phyloP scores from a whole-genome alignment of 2,329 filamentous ascomycete genomes.

The Lasiodiplodia sp. region DNA sequence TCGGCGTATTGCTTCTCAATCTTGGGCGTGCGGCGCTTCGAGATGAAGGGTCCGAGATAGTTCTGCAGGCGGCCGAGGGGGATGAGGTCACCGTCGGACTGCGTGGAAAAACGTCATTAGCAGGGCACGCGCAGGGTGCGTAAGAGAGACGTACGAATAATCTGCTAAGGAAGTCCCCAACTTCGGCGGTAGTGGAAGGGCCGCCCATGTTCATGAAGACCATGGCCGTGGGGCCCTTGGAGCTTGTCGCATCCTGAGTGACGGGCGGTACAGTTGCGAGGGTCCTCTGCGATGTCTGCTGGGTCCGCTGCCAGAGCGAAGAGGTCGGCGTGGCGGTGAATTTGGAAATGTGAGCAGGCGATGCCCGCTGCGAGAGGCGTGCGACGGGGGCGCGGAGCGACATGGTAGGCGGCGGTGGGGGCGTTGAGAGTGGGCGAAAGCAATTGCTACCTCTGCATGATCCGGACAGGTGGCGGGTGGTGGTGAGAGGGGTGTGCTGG shows the following conservation, averaged over 20 bases:
- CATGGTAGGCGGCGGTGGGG: constrained; percentile 41
- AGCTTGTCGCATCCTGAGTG: constrained; percentile 74
- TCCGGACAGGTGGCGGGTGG: not conserved
- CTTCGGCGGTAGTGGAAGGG: constrained; percentile 85
- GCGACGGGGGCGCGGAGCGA: constrained; percentile 45
- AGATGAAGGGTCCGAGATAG: constrained; percentile 89
- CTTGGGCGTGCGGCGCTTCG: constrained; percentile 87
- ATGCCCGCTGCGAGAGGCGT: constrained; percentile 44
- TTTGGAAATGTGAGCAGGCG: constrained; percentile 39
- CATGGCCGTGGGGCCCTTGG: constrained; percentile 90
- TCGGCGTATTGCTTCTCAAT: constrained; percentile 95
- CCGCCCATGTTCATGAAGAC: constrained; percentile 99
- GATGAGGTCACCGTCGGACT: constrained; percentile 94
- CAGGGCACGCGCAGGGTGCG: not conserved
- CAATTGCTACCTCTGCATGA: constrained; percentile 28
- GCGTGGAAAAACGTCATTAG: constrained; percentile 9
- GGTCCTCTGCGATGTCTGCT: constrained; percentile 1
- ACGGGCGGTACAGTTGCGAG: constrained; percentile 68
- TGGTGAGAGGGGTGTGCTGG: not conserved
- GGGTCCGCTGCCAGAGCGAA: constrained; percentile 42
- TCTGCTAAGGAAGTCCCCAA: constrained; percentile 86
- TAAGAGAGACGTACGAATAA: constrained; percentile 77
- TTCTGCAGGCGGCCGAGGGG: constrained; percentile 91
- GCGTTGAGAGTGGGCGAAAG: constrained; percentile 31
- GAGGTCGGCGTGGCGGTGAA: constrained; percentile 41